phyloP scores from a whole-genome alignment of 2,329 filamentous ascomycete genomes.

The Aspergillus sp. region DNA sequence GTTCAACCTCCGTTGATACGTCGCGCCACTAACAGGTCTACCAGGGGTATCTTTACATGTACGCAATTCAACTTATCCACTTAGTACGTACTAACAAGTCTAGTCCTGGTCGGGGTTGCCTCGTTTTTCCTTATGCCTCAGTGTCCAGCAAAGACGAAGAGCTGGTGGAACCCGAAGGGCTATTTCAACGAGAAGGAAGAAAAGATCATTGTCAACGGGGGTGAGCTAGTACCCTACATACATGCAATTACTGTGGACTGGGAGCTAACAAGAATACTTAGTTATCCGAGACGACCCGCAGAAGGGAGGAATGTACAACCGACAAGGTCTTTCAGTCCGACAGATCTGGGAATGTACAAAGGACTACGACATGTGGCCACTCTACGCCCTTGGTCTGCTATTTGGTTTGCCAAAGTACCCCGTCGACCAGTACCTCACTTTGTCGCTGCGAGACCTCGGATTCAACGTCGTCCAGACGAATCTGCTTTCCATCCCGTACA shows the following conservation, averaged over 20 bases:
- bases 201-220: conserved; percentile 57
- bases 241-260: background rate
- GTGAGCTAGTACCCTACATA: background rate
- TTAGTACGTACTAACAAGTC: conserved; percentile 22
- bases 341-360: conserved; percentile 51
- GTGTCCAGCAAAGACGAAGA: conserved; percentile 52
- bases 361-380: conserved; percentile 57
- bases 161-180: conserved; percentile 55
- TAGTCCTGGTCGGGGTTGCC: conserved; percentile 52
- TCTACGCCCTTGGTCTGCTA: conserved; percentile 49
- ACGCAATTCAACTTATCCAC: background rate
- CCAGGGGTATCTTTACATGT: background rate
- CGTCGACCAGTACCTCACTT: conserved; percentile 30
- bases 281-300: conserved; percentile 53
- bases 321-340: conserved; percentile 48
- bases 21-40: background rate
- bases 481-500: conserved; percentile 54
- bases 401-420: conserved; percentile 34
- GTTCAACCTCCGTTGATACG: conserved; percentile 31
- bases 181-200: conserved; percentile 65
- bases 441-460: conserved; percentile 48
- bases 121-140: conserved; percentile 58
- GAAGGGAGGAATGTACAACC: conserved; percentile 59
- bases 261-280: background rate
- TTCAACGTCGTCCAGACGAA: conserved; percentile 59